These are phyloP conservation scores for Apiospora sp. DNA, from an alignment of 2,329 filamentous ascomycete genomes.

Conservation along the genomic window DNA sequence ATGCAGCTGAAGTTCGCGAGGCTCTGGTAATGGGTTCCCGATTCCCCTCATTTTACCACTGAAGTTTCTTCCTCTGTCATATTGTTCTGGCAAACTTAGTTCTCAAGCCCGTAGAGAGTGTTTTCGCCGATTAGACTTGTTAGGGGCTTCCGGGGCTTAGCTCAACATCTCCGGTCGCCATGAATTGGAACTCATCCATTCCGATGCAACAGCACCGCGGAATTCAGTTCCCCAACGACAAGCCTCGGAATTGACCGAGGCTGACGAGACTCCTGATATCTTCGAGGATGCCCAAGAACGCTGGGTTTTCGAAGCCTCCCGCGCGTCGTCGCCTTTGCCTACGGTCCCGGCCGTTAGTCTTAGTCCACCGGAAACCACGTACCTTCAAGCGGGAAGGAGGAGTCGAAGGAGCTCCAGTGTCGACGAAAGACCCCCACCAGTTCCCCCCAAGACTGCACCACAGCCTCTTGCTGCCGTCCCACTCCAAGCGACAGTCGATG, in stretches of 20 bases:
- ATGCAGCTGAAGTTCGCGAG: background rate
- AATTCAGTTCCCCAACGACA: background rate
- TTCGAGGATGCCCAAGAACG: constrained; percentile 21
- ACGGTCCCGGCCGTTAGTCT: background rate
- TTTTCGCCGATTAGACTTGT: background rate
- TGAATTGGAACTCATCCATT: background rate
- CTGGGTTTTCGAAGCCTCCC: constrained; percentile 12
- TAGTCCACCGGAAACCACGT: background rate
- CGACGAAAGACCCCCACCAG: background rate
- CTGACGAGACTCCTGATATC: background rate
- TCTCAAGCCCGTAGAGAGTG: background rate
- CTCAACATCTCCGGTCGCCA: background rate
- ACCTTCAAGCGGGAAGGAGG: background rate
- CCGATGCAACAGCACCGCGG: background rate
- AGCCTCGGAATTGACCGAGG: constrained; percentile 23
- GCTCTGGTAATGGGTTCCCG: background rate
- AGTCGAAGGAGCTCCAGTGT: background rate
- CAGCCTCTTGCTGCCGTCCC: background rate
- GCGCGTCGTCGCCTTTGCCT: background rate
- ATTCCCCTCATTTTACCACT: background rate
- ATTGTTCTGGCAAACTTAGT: background rate
- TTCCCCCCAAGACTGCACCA: background rate
- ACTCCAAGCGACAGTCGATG: background rate
- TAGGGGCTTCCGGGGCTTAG: background rate
- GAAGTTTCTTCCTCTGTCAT: background rate